Conservation (phyloP, 2,329 filamentous ascomycete species). For the Coniochaeta ligniaria region DNA sequence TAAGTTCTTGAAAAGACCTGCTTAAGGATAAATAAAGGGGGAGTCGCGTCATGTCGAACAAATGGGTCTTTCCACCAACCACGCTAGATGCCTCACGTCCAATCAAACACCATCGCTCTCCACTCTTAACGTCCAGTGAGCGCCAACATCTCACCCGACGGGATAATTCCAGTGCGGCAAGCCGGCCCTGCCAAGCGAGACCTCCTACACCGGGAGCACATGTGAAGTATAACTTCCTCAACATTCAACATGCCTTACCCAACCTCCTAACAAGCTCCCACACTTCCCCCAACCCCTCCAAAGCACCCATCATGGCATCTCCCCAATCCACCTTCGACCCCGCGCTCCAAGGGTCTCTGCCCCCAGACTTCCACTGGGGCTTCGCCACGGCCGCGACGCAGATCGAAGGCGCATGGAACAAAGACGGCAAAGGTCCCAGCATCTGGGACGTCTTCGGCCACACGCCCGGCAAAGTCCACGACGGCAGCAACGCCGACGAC, state of each 20-base stretch:
- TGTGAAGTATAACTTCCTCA: background rate
- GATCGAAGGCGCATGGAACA: slow-evolving; percentile 33
- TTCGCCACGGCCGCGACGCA: slow-evolving; percentile 32
- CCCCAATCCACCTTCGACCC: slow-evolving; percentile 11
- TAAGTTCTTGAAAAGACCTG: no score
- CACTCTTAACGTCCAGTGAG: background rate
- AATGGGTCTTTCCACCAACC: background rate
- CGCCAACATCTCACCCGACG: background rate
- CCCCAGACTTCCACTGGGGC: slow-evolving; percentile 29
- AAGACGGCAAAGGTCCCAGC: slow-evolving; percentile 31
- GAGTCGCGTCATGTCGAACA: no score
- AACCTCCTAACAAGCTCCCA: background rate
- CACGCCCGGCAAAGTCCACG: slow-evolving; percentile 28
- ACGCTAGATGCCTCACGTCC: background rate
- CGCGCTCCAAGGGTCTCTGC: slow-evolving; percentile 19
- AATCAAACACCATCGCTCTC: background rate
- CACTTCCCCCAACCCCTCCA: background rate
- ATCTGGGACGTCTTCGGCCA: slow-evolving; percentile 34
- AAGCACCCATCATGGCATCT: background rate
- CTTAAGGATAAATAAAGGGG: no score
- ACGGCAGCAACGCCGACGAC: slow-evolving; percentile 30
- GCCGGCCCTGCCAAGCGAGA: background rate
- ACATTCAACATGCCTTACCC: background rate
- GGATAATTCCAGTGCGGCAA: background rate
- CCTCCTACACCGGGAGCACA: background rate